Evolutionary conservation across 148 eudicot species (phyloP), one percentile per base, ranked within the genome.

Genomic region (Rhododendron kiyosumense): DNA sequence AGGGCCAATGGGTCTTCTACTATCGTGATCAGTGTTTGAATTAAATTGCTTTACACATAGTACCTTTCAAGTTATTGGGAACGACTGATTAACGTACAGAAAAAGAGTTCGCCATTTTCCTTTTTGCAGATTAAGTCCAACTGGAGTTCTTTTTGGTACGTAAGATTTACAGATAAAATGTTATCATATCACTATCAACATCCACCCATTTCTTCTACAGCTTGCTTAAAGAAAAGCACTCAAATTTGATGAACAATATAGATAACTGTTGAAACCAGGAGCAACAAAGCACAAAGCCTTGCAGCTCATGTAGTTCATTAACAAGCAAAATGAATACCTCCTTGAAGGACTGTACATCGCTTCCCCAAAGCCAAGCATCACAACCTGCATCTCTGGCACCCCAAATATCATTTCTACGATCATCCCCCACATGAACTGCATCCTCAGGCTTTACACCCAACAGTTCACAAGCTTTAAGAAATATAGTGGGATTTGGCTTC

Each of bases 291-390:
- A 79, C 12, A 38, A 41, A n/a, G n/a, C 13, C 34, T 43, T 3
- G 11, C 46, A 22, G 36, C n/a, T 46, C 10, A 26, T 17, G 34
- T 18, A 7, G 15, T 34, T 22, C 18, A 15, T 48, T 30, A 81
- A 26, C 78, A 59, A 45, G 28, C n/a, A 77, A 76, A 85, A 26
- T 43, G 9, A 59, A 59, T 91, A 96, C 99, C 99, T 97, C 98
- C 84, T 92, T 91, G 88, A 97, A 95, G 73, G 99, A 97, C 65
- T 92, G 89, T 67, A 97, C 99, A 52, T 97, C 99, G 76, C 95
- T 93, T 48, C 99, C 99, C 98, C 99, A 97, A 30, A 97, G 95
- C 99, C 99, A 97, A 84, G n/a, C n/a, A n/a, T n/a, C n/a, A 90
- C 96, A 95, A 76, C 99, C 99, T 30, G 99, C 99, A 89, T 93